Conservation (phyloP, 73 alveolate genomes). For the Paramecium octaurelia region DNA sequence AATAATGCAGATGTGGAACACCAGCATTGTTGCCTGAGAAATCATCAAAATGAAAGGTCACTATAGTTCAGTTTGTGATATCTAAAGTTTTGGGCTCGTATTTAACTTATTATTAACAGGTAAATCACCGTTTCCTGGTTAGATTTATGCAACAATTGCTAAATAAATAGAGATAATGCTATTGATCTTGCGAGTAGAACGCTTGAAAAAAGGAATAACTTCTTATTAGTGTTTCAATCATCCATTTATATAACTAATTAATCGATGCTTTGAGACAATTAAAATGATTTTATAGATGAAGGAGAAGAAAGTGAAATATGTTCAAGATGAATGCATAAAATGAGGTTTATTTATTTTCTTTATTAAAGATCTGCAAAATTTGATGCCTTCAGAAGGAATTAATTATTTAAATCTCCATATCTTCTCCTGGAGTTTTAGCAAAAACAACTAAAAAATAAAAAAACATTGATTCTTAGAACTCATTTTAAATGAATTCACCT, state of each 20-base stretch:
- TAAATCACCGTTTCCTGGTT: constrained; percentile 32
- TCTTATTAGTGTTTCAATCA: not conserved
- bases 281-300: constrained; percentile 10
- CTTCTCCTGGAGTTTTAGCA: constrained; percentile 1
- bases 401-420: constrained; percentile 23
- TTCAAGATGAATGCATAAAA: not conserved
- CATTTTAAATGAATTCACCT: constrained; percentile 23
- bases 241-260: not conserved
- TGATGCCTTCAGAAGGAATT: not conserved
- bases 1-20: constrained; percentile 59
- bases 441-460: not conserved
- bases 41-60: constrained; percentile 42
- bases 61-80: constrained; percentile 44
- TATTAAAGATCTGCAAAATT: not conserved
- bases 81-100: not conserved
- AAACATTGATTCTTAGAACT: not conserved
- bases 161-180: constrained; percentile 18
- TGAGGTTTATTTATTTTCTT: constrained; percentile 55
- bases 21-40: constrained; percentile 65
- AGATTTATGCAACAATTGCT: constrained; percentile 3
- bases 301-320: not conserved
- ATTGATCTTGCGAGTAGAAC: not conserved
- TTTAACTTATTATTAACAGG: constrained; percentile 12
- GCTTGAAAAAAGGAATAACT: not conserved
- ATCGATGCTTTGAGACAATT: not conserved